A percentile compares a stretch with the other conserved stretches of the same genome.
phyloP scores from a whole-genome alignment of 345 rosid species.

The Anastatica hierochuntica region DNA sequence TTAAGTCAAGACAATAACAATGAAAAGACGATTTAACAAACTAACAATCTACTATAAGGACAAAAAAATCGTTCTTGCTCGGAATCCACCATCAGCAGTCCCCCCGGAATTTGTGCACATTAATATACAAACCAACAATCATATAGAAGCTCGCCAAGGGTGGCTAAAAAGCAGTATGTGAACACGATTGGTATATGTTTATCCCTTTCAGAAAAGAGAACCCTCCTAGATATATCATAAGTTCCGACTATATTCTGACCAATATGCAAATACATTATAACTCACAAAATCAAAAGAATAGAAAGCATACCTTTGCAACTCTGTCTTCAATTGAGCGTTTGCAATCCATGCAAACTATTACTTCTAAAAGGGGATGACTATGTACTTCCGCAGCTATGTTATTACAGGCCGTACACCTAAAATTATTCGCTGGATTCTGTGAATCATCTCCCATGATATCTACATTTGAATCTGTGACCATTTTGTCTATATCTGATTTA shows the following conservation, averaged over 20 bases:
- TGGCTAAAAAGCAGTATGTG: neutral
- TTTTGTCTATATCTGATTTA: conserved; percentile 39
- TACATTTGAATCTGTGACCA: conserved; percentile 37
- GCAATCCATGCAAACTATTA: conserved; percentile 82
- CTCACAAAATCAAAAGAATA: neutral
- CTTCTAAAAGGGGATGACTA: conserved; percentile 73
- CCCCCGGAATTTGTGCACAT: neutral
- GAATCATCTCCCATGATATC: conserved; percentile 29
- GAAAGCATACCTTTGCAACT: conserved; percentile 54
- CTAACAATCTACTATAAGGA: too few species aligned
- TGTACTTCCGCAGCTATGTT: conserved; percentile 54
- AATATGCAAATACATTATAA: neutral
- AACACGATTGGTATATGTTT: neutral
- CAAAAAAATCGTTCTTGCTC: neutral
- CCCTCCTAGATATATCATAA: neutral
- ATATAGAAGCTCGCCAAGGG: neutral
- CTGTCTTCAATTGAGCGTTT: conserved; percentile 57
- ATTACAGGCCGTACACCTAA: conserved; percentile 73
- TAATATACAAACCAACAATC: neutral
- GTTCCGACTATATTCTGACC: conserved; percentile 3
- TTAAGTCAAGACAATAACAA: too few species aligned
- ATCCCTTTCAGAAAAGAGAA: conserved; percentile 7
- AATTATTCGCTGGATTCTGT: conserved; percentile 27
- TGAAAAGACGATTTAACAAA: too few species aligned
- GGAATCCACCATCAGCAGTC: neutral